Percentiles rank a stretch among this genome's conserved stretches.
Evolutionary conservation across 495 filamentous ascomycete species (phyloP).

Genomic region (Aspergillus nanangensis): DNA sequence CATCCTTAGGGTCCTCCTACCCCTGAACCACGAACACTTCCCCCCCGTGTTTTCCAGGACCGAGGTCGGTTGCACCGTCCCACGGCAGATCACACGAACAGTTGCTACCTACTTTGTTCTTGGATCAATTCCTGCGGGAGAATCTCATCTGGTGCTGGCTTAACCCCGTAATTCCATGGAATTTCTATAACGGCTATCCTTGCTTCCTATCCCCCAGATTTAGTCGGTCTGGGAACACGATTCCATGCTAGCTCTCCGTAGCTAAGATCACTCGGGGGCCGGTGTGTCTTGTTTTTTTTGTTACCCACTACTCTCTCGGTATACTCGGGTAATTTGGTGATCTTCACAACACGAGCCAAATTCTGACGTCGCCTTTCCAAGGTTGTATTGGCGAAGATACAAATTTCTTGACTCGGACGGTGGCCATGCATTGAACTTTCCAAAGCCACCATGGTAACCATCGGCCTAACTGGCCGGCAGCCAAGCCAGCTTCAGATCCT

Average conservation of each 20-base stretch:
- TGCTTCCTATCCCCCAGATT: no score
- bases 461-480: conserved; percentile 18
- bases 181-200: neutral
- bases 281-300: neutral
- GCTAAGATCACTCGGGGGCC: neutral
- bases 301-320: neutral
- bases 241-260: neutral
- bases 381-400: neutral
- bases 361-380: conserved; percentile 6
- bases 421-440: conserved; percentile 21
- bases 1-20: conserved; percentile 9
- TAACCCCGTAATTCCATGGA: conserved; percentile 1
- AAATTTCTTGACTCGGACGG: neutral
- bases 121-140: no score
- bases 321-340: neutral
- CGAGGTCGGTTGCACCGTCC: conserved; percentile 20
- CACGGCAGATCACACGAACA: conserved; percentile 15
- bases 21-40: conserved; percentile 17
- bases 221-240: neutral
- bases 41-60: conserved; percentile 7
- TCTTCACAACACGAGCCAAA: neutral
- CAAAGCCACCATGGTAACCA: conserved; percentile 27
- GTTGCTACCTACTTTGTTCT: conserved; percentile 3
- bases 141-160: no score
- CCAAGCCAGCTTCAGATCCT: conserved; percentile 22